Evolutionary conservation across 495 filamentous ascomycete species (phyloP).

Genomic region (Tuber aestivum): DNA sequence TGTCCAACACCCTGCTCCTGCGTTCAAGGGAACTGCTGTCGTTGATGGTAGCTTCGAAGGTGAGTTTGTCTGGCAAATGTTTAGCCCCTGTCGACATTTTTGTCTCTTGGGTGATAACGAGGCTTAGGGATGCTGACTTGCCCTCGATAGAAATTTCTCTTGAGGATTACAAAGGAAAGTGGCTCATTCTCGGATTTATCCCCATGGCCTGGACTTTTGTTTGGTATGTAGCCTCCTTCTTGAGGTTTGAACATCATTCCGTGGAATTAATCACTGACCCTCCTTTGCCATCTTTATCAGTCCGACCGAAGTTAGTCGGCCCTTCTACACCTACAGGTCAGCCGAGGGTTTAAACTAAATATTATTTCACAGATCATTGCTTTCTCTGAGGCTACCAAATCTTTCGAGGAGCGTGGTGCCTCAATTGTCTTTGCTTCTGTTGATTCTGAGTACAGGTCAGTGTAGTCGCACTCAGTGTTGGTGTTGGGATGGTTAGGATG

Average conservation of each 20-base stretch:
- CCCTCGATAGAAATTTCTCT: slow-evolving; percentile 45
- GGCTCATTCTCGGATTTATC: slow-evolving; percentile 51
- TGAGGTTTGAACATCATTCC: neutral
- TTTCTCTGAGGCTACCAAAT: slow-evolving; percentile 47
- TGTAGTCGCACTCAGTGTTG: slow-evolving; percentile 26
- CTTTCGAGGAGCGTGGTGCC: slow-evolving; percentile 47
- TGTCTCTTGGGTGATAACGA: neutral
- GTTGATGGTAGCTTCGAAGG: slow-evolving; percentile 50
- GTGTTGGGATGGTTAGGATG: slow-evolving; percentile 39
- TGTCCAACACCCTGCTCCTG: slow-evolving; percentile 52
- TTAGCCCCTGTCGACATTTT: neutral
- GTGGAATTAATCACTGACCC: slow-evolving; percentile 15
- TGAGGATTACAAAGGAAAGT: slow-evolving; percentile 48
- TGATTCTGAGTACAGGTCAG: slow-evolving; percentile 48
- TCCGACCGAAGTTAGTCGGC: slow-evolving; percentile 45
- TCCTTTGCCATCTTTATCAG: slow-evolving; percentile 25
- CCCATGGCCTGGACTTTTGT: slow-evolving; percentile 55
- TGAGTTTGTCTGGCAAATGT: slow-evolving; percentile 42
- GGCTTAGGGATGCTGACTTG: neutral
- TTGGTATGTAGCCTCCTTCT: slow-evolving; percentile 41
- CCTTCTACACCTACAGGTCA: slow-evolving; percentile 6
- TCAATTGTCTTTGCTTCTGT: slow-evolving; percentile 54
- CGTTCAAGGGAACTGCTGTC: slow-evolving; percentile 49
- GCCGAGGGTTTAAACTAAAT: slow-evolving; percentile 14
- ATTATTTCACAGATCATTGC: slow-evolving; percentile 47